Evolutionary conservation across 352 stramenopile species (phyloP).

Genomic region (Phytophthora capsici): DNA sequence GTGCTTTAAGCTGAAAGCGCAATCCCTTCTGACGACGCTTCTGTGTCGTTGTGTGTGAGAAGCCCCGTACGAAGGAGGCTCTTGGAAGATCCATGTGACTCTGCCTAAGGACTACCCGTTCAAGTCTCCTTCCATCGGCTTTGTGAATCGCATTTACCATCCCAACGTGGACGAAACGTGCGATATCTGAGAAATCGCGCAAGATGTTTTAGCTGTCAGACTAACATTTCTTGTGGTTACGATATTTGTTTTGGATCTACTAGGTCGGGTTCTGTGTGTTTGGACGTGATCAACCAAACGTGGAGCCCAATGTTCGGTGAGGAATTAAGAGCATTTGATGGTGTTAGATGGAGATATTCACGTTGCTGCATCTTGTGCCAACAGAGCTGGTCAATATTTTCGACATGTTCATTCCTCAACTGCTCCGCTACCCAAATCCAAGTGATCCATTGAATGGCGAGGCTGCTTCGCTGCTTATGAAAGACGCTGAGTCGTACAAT

Average conservation of each 20-base stretch:
- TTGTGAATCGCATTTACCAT: constrained; percentile 94
- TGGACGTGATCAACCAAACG: constrained; percentile 96
- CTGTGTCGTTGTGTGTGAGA: constrained; percentile 20
- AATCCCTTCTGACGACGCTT: constrained; percentile 15
- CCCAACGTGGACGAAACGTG: constrained; percentile 95
- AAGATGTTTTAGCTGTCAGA: too few species aligned
- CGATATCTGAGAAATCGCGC: constrained; percentile 4
- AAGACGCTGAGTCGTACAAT: constrained; percentile 88
- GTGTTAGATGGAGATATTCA: constrained; percentile 2
- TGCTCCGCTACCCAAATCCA: constrained; percentile 93
- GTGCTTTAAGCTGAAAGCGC: not conserved
- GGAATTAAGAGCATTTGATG: constrained; percentile 7
- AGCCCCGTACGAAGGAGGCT: constrained; percentile 92
- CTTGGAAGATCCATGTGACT: constrained; percentile 94
- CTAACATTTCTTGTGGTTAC: too few species aligned
- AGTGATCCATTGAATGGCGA: constrained; percentile 93
- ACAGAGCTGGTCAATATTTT: constrained; percentile 94
- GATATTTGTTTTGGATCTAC: not conserved
- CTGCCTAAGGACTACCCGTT: constrained; percentile 94
- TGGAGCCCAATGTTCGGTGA: constrained; percentile 94
- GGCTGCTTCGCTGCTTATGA: constrained; percentile 89
- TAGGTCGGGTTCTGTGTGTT: constrained; percentile 91
- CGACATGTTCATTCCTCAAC: constrained; percentile 93
- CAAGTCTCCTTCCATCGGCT: constrained; percentile 94
- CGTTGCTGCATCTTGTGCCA: constrained; percentile 11